Evolutionary conservation across 345 rosid species (phyloP).

Genomic region (Lagerstroemia speciosa): DNA sequence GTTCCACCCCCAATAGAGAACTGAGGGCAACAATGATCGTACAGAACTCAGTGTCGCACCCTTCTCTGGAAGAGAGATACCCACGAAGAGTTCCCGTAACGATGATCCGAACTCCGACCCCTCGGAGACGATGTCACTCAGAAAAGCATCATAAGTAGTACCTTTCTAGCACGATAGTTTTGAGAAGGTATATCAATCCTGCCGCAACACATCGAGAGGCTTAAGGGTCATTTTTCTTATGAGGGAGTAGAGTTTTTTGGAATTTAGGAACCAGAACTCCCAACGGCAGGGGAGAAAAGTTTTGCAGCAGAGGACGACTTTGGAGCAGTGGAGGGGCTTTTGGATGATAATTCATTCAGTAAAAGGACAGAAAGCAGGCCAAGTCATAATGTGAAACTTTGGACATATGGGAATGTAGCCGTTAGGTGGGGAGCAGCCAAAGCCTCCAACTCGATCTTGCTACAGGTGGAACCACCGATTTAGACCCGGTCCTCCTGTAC

Average conservation of each 20-base stretch:
- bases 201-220: too few species aligned
- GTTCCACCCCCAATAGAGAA: background rate
- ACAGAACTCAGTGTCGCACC: background rate
- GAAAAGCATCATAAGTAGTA: too few species aligned
- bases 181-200: too few species aligned
- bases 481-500: background rate
- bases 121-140: too few species aligned
- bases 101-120: background rate
- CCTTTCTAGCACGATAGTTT: too few species aligned
- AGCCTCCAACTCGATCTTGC: background rate
- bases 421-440: background rate
- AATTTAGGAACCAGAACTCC: background rate
- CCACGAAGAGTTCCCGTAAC: background rate
- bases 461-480: background rate
- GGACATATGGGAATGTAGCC: background rate
- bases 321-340: background rate
- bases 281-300: background rate
- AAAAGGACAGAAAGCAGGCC: background rate
- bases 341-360: background rate
- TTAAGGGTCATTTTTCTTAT: too few species aligned
- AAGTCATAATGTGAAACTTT: background rate
- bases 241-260: background rate
- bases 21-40: background rate
- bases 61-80: background rate
- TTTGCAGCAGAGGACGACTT: background rate